These are phyloP conservation scores for Aphanomyces astaci DNA, from an alignment of 352 stramenopile genomes.

Conservation along the genomic window DNA sequence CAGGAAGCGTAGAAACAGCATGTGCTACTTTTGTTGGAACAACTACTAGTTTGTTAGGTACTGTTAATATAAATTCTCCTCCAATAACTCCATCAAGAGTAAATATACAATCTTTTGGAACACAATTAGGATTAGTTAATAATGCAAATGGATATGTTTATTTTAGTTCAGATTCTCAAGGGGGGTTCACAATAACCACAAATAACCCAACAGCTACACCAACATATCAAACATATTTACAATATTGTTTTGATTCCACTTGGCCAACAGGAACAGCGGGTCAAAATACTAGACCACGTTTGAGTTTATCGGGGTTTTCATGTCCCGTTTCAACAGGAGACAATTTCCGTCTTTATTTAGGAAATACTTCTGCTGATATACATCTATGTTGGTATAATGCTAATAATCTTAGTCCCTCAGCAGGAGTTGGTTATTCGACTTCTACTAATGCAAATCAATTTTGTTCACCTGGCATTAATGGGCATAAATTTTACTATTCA, in stretches of 20 bases:
- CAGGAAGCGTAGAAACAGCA: background rate
- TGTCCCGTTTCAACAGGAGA: background rate
- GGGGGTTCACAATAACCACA: background rate
- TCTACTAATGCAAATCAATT: background rate
- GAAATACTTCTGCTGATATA: background rate
- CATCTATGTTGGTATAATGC: background rate
- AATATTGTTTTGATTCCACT: slow-evolving; percentile 7
- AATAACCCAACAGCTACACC: background rate
- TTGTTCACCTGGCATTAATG: background rate
- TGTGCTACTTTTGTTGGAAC: background rate
- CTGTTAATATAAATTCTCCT: slow-evolving; percentile 3
- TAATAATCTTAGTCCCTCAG: slow-evolving; percentile 1
- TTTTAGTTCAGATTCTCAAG: background rate
- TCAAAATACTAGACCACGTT: background rate
- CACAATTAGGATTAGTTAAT: background rate
- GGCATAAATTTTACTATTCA: background rate
- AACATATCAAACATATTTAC: slow-evolving; percentile 5
- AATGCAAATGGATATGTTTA: background rate
- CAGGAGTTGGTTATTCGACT: background rate
- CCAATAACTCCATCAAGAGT: background rate
- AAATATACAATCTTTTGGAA: slow-evolving; percentile 1
- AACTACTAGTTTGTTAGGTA: background rate
- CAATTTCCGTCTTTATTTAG: background rate
- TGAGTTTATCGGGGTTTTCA: background rate
- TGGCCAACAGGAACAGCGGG: background rate